Base-by-base conservation (phyloP, 148 eudicot genomes). In the Rhododendron simsii region DNA sequence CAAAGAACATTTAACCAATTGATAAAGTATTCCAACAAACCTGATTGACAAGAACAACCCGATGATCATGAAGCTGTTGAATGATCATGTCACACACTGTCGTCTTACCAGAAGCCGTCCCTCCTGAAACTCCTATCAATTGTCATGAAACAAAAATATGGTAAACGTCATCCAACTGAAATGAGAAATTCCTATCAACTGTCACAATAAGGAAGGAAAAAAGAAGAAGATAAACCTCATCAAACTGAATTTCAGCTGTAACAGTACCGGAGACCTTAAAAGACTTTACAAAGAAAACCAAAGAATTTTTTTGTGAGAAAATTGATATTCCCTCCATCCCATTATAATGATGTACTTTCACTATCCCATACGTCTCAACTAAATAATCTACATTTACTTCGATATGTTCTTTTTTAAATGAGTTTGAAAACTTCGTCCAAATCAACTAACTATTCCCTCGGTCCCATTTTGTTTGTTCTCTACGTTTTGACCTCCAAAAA, bases 11-110 rank as follows among this genome's bases (percentile, higher is more conserved):
- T n/a, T 28, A 80, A 80, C 82, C 61, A 21, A 21, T 48, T 50
- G 59, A 47, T 13, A 80, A 28, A 39, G 26, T 26, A 21, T 23
- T 78, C 53, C 30, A 44, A 78, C 81, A n/a, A 80, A 95, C 99
- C 99, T 97, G 99, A 94, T 94, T 94, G 84, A 97, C 98, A 39
- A 97, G 98, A 80, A 97, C 99, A 75, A 97, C 96, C 16, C 99
- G 94, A 47, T 97, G 99, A 91, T 97, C 99, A 83, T 95, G 99
- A 89, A 97, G 99, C 84, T 95, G 98, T 86, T 97, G 99, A 83
- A 97, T 97, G 74, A 95, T 96, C 98, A 96, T 92, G 85, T 96
- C 99, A 81, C 98, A 95, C 59, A 95, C 98, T 0, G 99, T 94
- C 0, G 99, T 95, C 92, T 97, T 97, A 23, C 99, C 99, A 0